Conservation (phyloP, 2,329 filamentous ascomycete genomes). For the Trichoderma citrinoviride region DNA sequence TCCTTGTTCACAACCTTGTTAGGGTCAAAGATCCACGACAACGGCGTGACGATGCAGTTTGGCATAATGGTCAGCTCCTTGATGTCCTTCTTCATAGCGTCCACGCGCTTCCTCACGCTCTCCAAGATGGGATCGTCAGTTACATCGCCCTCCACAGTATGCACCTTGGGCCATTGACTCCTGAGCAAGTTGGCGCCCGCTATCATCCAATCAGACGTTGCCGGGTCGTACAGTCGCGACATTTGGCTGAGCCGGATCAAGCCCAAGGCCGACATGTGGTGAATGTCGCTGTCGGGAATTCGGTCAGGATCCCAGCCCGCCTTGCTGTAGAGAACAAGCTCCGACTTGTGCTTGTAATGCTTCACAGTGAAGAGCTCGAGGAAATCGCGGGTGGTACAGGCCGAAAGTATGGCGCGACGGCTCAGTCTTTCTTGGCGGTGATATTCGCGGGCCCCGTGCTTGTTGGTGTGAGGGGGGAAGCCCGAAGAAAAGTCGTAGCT, state of each 20-base stretch:
- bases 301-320: slow-evolving; percentile 37
- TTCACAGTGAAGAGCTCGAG: slow-evolving; percentile 24
- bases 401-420: neutral
- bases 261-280: slow-evolving; percentile 28
- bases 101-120: no score
- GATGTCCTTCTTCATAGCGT: no score
- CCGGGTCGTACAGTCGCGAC: slow-evolving; percentile 29
- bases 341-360: slow-evolving; percentile 37
- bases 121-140: no score
- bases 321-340: slow-evolving; percentile 31
- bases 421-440: neutral
- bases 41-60: neutral
- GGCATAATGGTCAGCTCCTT: neutral
- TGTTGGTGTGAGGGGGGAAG: neutral
- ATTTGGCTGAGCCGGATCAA: slow-evolving; percentile 32
- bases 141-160: no score
- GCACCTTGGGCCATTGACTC: no score
- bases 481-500: slow-evolving; percentile 20
- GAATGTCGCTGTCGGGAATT: slow-evolving; percentile 37
- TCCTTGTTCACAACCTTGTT: neutral
- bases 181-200: no score
- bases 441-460: neutral
- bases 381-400: neutral
- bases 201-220: slow-evolving; percentile 22
- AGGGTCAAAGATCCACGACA: neutral